Percentiles rank a stretch among this genome's conserved stretches.
Conservation (phyloP, 768 basidiomycete species). For the Sistotremastrum suecicum region DNA sequence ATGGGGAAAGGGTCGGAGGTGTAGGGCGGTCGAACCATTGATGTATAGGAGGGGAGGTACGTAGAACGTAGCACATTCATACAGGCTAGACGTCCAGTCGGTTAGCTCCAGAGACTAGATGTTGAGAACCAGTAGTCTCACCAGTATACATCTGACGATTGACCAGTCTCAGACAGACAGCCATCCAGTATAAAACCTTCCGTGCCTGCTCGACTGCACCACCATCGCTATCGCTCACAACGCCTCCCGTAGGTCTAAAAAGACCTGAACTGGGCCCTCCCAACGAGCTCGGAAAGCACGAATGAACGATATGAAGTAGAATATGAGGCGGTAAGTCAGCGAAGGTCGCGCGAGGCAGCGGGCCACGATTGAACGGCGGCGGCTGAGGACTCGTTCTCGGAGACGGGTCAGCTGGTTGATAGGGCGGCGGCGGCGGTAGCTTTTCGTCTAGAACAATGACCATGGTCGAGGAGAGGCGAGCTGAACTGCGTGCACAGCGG, state of each 20-base stretch:
- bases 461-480: too few relatives aligned
- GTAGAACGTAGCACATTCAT: slow-evolving; percentile 73
- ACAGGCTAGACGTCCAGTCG: slow-evolving; percentile 31
- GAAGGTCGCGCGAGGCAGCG: slow-evolving; percentile 6
- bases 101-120: not conserved
- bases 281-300: slow-evolving; percentile 37
- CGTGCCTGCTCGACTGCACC: slow-evolving; percentile 38
- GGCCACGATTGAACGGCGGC: too few relatives aligned
- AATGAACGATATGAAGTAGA: slow-evolving; percentile 54
- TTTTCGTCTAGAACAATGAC: too few relatives aligned
- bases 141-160: slow-evolving; percentile 57
- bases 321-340: slow-evolving; percentile 42
- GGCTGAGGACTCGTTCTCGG: too few relatives aligned
- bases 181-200: slow-evolving; percentile 60
- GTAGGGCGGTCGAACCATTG: slow-evolving; percentile 53
- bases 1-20: slow-evolving; percentile 68
- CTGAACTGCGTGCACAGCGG: too few relatives aligned
- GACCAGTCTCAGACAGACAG: slow-evolving; percentile 46
- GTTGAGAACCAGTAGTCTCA: slow-evolving; percentile 14
- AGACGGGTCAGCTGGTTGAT: too few relatives aligned
- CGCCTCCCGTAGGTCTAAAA: not conserved
- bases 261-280: not conserved
- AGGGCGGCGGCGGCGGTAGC: too few relatives aligned
- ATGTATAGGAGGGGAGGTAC: slow-evolving; percentile 52
- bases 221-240: slow-evolving; percentile 21